Evolutionary conservation across 1,284 basidiomycete species (phyloP).

Genomic region (Naganishia albida): DNA sequence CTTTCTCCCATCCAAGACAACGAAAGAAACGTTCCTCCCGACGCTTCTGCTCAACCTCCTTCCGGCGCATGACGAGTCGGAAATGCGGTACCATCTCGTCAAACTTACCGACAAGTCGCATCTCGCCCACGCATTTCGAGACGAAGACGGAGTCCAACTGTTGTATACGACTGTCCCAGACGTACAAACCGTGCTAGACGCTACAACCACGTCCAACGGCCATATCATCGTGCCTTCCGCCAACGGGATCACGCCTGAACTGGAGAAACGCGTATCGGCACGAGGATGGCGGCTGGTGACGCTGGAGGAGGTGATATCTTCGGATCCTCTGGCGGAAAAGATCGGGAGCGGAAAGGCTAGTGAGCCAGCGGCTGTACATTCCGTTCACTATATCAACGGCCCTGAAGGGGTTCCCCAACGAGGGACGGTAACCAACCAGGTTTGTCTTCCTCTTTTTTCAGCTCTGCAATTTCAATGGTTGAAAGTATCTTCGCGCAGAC

Average conservation of each 20-base stretch:
- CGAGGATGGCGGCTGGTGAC: conserved; percentile 1
- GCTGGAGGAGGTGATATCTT: neutral
- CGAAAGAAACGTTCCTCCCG: neutral
- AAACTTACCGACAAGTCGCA: neutral
- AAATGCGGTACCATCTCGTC: conserved; percentile 7
- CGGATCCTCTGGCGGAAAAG: neutral
- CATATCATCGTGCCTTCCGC: neutral
- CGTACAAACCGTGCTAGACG: neutral
- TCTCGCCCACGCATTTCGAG: neutral
- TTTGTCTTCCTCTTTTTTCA: neutral
- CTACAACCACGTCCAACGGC: neutral
- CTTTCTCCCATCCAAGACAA: neutral
- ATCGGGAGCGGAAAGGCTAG: neutral
- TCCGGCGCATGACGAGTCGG: neutral
- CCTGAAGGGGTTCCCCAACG: neutral
- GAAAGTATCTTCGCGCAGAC: conserved; percentile 1
- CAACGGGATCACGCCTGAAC: neutral
- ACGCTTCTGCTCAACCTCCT: conserved; percentile 3
- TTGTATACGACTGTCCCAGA: neutral
- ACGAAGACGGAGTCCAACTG: neutral
- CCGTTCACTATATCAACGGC: neutral
- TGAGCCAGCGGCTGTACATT: conserved; percentile 12
- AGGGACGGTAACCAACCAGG: conserved; percentile 10
- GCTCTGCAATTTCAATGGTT: too few species aligned
- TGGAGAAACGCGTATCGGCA: neutral